Percentiles rank a stretch among this genome's conserved stretches.
These are phyloP conservation scores for Coemansia sp. DNA, from an alignment of 192 early-diverging fungal species.

Conservation along the genomic window DNA sequence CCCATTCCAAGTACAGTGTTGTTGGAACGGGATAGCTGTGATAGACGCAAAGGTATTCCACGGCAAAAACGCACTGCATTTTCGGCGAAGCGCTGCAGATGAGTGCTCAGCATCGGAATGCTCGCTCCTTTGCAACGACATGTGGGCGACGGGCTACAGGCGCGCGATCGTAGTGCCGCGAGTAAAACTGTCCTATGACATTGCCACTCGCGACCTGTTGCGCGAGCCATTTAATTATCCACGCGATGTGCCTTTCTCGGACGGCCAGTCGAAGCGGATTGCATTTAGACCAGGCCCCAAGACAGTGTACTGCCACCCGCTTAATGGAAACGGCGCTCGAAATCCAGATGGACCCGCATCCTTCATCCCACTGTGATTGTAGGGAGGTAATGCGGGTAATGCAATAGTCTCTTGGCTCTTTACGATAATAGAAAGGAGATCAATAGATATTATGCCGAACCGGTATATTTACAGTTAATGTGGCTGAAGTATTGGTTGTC, in stretches of 20 bases:
- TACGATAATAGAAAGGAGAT: too few relatives aligned
- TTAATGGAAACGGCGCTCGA: constrained; percentile 11
- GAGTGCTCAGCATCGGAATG: constrained; percentile 58
- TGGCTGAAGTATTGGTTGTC: too few relatives aligned
- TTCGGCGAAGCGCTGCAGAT: constrained; percentile 16
- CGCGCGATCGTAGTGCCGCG: constrained; percentile 48
- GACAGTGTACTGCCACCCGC: constrained; percentile 45
- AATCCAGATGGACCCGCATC: constrained; percentile 39
- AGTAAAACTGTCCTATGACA: constrained; percentile 49
- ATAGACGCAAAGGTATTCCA: constrained; percentile 40
- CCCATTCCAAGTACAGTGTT: constrained; percentile 54
- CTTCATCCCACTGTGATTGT: constrained; percentile 4
- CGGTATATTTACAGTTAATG: too few relatives aligned
- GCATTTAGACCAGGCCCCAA: constrained; percentile 31
- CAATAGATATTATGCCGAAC: too few relatives aligned
- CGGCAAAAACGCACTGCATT: constrained; percentile 9
- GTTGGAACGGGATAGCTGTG: constrained; percentile 54
- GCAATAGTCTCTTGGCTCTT: not conserved
- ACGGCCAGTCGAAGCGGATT: constrained; percentile 2
- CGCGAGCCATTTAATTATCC: constrained; percentile 22
- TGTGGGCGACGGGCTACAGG: constrained; percentile 31
- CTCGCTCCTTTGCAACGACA: constrained; percentile 54
- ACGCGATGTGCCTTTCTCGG: constrained; percentile 23
- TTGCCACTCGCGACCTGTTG: constrained; percentile 33
- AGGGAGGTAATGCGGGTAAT: not conserved